These are phyloP conservation scores for Keithomyces neogunnii DNA, from an alignment of 2,329 filamentous ascomycete species.

Conservation along the genomic window DNA sequence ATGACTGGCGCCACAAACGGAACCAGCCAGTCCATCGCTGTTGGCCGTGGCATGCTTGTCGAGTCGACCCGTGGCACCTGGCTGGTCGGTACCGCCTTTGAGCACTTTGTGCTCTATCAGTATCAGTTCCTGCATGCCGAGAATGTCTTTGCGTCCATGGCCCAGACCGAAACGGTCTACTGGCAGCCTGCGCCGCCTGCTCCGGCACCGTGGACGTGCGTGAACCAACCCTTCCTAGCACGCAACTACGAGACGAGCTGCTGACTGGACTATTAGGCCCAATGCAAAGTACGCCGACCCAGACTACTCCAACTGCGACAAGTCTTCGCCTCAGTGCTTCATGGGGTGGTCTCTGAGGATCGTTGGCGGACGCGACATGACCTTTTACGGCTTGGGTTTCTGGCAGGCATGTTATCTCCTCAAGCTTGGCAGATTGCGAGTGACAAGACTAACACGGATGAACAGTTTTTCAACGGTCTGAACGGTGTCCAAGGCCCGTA, in stretches of 20 bases:
- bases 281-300: constrained; percentile 31
- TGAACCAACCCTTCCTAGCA: not conserved
- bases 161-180: constrained; percentile 40
- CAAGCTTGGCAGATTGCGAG: too few species aligned
- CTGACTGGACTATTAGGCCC: constrained; percentile 25
- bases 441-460: too few species aligned
- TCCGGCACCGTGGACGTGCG: constrained; percentile 29
- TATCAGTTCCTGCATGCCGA: constrained; percentile 37
- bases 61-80: constrained; percentile 39
- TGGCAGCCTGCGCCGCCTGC: constrained; percentile 22
- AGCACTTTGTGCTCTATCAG: constrained; percentile 44
- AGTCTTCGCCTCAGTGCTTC: constrained; percentile 27
- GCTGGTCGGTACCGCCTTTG: constrained; percentile 42
- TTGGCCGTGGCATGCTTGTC: constrained; percentile 36
- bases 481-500: constrained; percentile 7
- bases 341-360: constrained; percentile 35
- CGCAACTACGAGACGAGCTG: not conserved
- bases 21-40: constrained; percentile 21
- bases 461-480: constrained; percentile 10
- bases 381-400: constrained; percentile 32
- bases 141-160: constrained; percentile 33
- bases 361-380: constrained; percentile 31
- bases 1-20: constrained; percentile 8
- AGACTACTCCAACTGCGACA: constrained; percentile 30
- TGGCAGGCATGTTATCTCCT: constrained; percentile 16